Base-by-base conservation (phyloP, 2,329 filamentous ascomycete genomes). In the Coleophoma eucalyptorum region DNA sequence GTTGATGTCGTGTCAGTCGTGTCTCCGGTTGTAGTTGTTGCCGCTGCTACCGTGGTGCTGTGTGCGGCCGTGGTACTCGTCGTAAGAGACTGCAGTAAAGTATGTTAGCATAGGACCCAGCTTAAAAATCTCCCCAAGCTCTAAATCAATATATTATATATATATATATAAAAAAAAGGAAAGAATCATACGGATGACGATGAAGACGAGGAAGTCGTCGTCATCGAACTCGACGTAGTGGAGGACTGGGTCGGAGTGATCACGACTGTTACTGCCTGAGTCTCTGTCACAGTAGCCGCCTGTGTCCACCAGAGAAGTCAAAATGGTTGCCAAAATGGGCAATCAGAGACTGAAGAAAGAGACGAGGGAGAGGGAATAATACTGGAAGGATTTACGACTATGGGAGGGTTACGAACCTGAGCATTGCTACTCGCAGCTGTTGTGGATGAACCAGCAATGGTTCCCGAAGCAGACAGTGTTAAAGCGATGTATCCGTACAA, bases 401-500 rank as follows among this genome's bases (percentile, higher is more conserved):
- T 20, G 32, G 41, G 19, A n/a, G 46, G 18, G 35, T 41, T 56
- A 62, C 61, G 61, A 56, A 65, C 62, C 55, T 54, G 48, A 21
- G 37, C 10, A 37, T 55, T 40, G 19, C 55, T 50, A 26, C 55
- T 51, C n/a, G 60, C 41, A 33, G 55, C n/a, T 46, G 58, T 40
- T 1, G 51, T 16, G 15, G 46, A 37, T 45, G 46, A 49, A 11
- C 34, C 53, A 16, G 57, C 59, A 48, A 52, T 67, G 3, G 85
- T 89, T 37, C 86, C 85, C 5, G 80, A 79, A 3, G 85, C 79
- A 13, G 70, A 51, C 31, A 70, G 72, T 48, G 64, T 66, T 13
- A 88, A 67, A 20, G 73, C 61, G 49, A 92, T 75, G 65, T 93
- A 93, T 46, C 83, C 86, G 61, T 72, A 93, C 3, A 84, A 61